Evolutionary conservation across 352 stramenopile species (phyloP), one percentile per base, ranked within the genome.

Genomic region (Phytopythium aichiense): DNA sequence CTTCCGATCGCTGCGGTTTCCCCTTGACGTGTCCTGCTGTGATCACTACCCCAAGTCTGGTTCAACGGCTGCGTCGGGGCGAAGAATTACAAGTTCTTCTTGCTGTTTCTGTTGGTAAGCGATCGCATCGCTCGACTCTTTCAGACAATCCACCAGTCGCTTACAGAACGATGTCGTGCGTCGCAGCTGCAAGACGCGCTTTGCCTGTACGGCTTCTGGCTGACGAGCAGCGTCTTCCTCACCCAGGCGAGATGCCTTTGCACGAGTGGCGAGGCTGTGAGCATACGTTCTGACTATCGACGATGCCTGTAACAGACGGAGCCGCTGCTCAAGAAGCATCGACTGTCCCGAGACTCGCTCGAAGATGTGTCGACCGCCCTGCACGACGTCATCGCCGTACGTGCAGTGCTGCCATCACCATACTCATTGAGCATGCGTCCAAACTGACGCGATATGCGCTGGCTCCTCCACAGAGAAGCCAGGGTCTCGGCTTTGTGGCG

Each of bases 31-130:
- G 28, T 5, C 7, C 28, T 31, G 28, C 3, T 51, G n/a, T 51
- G 45, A 4, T 23, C 18, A 3, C 11, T 51, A 8, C n/a, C 2
- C 22, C n/a, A 3, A 89, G 79, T 89, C 38, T 95, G 86, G 86
- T 89, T 95, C 67, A 94, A 95, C 62, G 74, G 81, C 40, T 95
- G 87, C 48, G 81, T 95, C 18, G 87, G 87, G 20, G 85, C 80
- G 48, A 81, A 84, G 38, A 95, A 95, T 68, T 93, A 93, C 68
- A 79, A 77, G 23, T 79, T 76, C 52, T 95, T 95, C 67, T 61
- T 95, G 6, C 42, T 76, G 7, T 88, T 84, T 60, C 67, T 88
- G 11, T 48, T 81, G 64, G 79, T 84, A 66, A 16, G 60, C 12
- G 4, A 8, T 46, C 22, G 7, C 54, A 2, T 15, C 42, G 31